Evolutionary conservation across 495 filamentous ascomycete genomes (phyloP).

Genomic region (Xylaria castorea): DNA sequence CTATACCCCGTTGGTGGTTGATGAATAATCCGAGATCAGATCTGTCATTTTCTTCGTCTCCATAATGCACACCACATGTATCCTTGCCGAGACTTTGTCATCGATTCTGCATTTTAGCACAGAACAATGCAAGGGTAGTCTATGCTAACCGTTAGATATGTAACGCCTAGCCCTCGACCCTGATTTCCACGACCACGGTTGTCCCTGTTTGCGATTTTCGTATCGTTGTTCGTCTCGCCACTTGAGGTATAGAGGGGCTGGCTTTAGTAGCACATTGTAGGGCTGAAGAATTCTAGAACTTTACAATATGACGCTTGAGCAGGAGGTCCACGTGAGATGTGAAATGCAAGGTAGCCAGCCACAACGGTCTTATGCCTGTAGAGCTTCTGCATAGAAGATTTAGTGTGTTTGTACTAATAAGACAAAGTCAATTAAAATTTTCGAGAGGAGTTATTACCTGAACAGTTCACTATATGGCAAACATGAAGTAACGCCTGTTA

Average conservation of each 20-base stretch:
- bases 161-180: neutral
- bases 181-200: neutral
- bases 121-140: neutral
- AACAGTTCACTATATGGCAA: neutral
- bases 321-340: neutral
- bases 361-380: neutral
- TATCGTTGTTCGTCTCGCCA: neutral
- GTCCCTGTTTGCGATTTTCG: neutral
- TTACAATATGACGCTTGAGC: neutral
- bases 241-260: neutral
- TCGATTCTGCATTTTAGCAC: neutral
- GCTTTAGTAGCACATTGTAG: conserved; percentile 4
- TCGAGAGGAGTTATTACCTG: neutral
- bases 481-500: neutral
- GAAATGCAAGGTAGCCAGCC: neutral
- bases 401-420: neutral
- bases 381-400: neutral
- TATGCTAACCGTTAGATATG: neutral
- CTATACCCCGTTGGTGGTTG: neutral
- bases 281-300: conserved; percentile 11
- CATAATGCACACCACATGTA: neutral
- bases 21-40: neutral
- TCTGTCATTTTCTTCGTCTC: neutral
- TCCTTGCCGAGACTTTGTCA: conserved; percentile 1
- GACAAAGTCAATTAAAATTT: neutral